Percentiles rank a stretch among this genome's conserved stretches.
These are phyloP conservation scores for Zymoseptoria brevis DNA, from an alignment of 2,329 filamentous ascomycete genomes.

Conservation along the genomic window DNA sequence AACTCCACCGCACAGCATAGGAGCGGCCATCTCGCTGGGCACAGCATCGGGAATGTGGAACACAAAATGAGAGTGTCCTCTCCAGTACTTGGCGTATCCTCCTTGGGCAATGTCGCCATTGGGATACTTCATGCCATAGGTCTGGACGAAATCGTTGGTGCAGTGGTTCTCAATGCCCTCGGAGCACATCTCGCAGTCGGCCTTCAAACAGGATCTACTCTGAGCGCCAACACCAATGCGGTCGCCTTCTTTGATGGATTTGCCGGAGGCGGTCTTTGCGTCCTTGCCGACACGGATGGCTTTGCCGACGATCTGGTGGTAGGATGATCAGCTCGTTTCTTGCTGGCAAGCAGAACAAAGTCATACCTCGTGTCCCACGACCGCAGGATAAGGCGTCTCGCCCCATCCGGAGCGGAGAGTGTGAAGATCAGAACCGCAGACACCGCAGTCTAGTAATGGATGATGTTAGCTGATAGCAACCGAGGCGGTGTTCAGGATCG, in stretches of 20 bases:
- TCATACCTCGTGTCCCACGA: not conserved
- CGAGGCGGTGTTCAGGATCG: not conserved
- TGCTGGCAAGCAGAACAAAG: not conserved
- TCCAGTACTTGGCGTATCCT: conserved; percentile 47
- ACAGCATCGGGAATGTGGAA: conserved; percentile 46
- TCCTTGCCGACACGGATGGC: conserved; percentile 27
- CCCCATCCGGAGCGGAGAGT: conserved; percentile 34
- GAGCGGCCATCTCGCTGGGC: conserved; percentile 48
- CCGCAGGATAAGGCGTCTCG: conserved; percentile 29
- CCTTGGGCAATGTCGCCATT: conserved; percentile 44
- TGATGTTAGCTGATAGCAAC: not conserved
- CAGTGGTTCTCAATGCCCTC: conserved; percentile 39
- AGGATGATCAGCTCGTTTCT: conserved; percentile 8
- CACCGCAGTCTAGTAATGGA: conserved; percentile 22
- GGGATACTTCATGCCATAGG: conserved; percentile 17
- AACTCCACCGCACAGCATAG: conserved; percentile 69
- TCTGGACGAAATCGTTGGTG: conserved; percentile 15
- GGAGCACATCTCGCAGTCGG: conserved; percentile 46
- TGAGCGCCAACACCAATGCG: conserved; percentile 45
- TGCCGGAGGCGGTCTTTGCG: conserved; percentile 12
- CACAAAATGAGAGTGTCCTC: conserved; percentile 44
- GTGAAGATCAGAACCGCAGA: conserved; percentile 28
- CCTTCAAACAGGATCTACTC: conserved; percentile 38
- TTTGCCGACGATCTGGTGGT: conserved; percentile 28
- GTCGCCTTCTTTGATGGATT: conserved; percentile 30